Percentiles rank a stretch among this genome's conserved stretches.
Conservation (phyloP, 352 stramenopile species). For the Thalassiosira hispida region DNA sequence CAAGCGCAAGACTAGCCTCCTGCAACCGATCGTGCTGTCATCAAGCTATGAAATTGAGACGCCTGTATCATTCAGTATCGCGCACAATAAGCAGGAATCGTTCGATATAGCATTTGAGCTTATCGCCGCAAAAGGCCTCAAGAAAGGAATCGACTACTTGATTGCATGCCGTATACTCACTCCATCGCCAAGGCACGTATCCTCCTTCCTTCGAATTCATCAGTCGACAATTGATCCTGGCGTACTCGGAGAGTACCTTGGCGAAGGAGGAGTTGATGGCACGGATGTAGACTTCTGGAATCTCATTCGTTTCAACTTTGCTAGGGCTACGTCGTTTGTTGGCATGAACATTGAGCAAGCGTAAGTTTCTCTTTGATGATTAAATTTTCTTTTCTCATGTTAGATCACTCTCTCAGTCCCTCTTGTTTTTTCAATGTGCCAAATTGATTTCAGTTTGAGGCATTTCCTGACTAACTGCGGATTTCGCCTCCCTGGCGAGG, state of each 20-base stretch:
- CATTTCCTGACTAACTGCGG: slow-evolving; percentile 97
- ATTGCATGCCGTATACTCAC: slow-evolving; percentile 86
- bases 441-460: slow-evolving; percentile 80
- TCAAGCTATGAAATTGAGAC: slow-evolving; percentile 33
- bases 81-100: slow-evolving; percentile 57
- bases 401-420: not conserved
- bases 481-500: slow-evolving; percentile 96
- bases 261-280: slow-evolving; percentile 84
- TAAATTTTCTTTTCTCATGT: slow-evolving; percentile 9
- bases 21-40: slow-evolving; percentile 33
- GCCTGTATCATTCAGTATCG: slow-evolving; percentile 30
- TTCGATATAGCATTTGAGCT: slow-evolving; percentile 80
- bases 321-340: slow-evolving; percentile 95
- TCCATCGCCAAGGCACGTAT: slow-evolving; percentile 89
- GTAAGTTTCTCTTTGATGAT: slow-evolving; percentile 48
- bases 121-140: slow-evolving; percentile 73
- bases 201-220: slow-evolving; percentile 94
- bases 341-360: slow-evolving; percentile 97
- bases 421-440: slow-evolving; percentile 12
- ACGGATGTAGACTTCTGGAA: slow-evolving; percentile 86
- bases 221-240: slow-evolving; percentile 91
- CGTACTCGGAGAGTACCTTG: slow-evolving; percentile 95
- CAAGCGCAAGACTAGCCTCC: slow-evolving; percentile 45
- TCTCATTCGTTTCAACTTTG: slow-evolving; percentile 94
- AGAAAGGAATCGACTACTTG: slow-evolving; percentile 87